These are phyloP conservation scores for Ceratorhiza oryzae-sativae DNA, from an alignment of 1,284 basidiomycete genomes.

Conservation along the genomic window DNA sequence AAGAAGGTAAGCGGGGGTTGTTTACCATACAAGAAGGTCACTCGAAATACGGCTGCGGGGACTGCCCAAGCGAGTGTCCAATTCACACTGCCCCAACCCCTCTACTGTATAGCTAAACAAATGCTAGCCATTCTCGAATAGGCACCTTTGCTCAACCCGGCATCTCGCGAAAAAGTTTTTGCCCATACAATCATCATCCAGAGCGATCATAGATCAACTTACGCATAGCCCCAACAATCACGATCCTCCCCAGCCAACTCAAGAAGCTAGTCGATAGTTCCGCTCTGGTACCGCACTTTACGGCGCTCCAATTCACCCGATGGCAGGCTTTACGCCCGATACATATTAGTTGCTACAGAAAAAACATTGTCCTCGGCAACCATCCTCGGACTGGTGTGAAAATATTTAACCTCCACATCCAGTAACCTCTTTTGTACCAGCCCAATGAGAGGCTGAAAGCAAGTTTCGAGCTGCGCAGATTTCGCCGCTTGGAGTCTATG, in stretches of 20 bases:
- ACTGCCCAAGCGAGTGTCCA: not conserved
- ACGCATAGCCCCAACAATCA: constrained; percentile 9
- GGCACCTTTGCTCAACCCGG: not conserved
- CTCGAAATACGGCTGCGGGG: not conserved
- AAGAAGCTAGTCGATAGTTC: not conserved
- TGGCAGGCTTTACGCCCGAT: not conserved
- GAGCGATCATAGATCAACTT: not conserved
- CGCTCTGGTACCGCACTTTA: not conserved
- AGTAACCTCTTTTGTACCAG: not conserved
- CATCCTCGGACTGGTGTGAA: not conserved
- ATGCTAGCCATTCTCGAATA: not conserved
- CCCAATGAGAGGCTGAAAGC: not conserved
- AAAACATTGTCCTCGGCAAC: constrained; percentile 1
- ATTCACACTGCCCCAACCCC: constrained; percentile 14
- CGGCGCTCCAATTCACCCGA: not conserved
- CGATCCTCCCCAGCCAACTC: not conserved
- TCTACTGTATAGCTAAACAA: not conserved
- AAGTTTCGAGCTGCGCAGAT: not conserved
- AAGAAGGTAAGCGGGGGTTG: constrained; percentile 5
- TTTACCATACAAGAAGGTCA: not conserved
- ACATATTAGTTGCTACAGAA: not conserved
- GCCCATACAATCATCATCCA: not conserved
- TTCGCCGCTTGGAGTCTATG: constrained; percentile 4
- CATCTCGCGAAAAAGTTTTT: not conserved
- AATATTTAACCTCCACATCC: constrained; percentile 7